Conservation (phyloP, 2,329 filamentous ascomycete genomes). For the Chaetomiaceae sp. region DNA sequence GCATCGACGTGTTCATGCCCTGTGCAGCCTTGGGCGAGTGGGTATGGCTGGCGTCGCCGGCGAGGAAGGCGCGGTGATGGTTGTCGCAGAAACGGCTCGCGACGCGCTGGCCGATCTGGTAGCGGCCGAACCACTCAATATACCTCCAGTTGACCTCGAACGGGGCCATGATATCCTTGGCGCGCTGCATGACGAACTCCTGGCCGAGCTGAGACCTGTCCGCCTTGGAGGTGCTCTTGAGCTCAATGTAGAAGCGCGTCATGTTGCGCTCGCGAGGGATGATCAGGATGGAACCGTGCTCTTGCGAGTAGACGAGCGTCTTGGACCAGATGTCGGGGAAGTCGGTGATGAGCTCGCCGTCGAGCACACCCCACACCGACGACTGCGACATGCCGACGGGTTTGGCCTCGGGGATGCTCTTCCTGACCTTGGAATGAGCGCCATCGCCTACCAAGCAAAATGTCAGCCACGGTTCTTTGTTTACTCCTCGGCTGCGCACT, state of each 20-base stretch:
- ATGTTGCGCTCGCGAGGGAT: slow-evolving; percentile 69
- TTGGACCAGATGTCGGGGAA: slow-evolving; percentile 75
- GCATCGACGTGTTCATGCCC: slow-evolving; percentile 59
- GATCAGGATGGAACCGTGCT: slow-evolving; percentile 65
- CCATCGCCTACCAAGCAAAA: slow-evolving; percentile 50
- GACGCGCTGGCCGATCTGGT: slow-evolving; percentile 66
- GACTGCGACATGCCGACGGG: slow-evolving; percentile 51
- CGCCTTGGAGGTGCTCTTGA: slow-evolving; percentile 42
- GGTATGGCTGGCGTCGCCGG: slow-evolving; percentile 66
- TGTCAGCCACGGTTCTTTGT: slow-evolving; percentile 4
- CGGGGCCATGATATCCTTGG: slow-evolving; percentile 55
- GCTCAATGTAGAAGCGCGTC: slow-evolving; percentile 60
- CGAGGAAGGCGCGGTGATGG: slow-evolving; percentile 59
- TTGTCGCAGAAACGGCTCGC: slow-evolving; percentile 64
- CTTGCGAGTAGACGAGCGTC: slow-evolving; percentile 62
- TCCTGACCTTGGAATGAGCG: slow-evolving; percentile 65
- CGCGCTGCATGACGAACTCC: slow-evolving; percentile 66
- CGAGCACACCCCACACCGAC: slow-evolving; percentile 64
- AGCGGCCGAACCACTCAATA: slow-evolving; percentile 67
- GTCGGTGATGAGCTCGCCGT: slow-evolving; percentile 65
- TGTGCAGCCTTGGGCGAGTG: slow-evolving; percentile 69
- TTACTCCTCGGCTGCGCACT: neutral
- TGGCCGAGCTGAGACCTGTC: slow-evolving; percentile 45
- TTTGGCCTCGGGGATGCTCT: slow-evolving; percentile 53
- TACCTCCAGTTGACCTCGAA: slow-evolving; percentile 55